A percentile compares a stretch with the other conserved stretches of the same genome.
These are phyloP conservation scores for Epicoccum nigrum DNA, from an alignment of 2,329 filamentous ascomycete species.

Conservation along the genomic window DNA sequence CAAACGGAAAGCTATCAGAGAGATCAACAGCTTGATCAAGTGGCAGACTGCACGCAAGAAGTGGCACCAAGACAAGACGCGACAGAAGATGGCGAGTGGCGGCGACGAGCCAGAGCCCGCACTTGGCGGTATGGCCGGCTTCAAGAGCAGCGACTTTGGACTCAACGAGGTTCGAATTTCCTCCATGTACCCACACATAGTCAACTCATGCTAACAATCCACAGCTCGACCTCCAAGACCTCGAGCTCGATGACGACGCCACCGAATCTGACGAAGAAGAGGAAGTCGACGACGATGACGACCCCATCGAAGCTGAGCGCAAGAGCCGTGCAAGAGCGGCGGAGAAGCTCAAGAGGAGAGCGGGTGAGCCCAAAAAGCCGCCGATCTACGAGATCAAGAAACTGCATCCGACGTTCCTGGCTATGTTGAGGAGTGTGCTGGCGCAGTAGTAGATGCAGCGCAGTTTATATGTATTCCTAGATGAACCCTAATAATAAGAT, in stretches of 20 bases:
- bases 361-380: constrained; percentile 85
- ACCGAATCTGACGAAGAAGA: constrained; percentile 61
- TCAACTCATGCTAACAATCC: constrained; percentile 9
- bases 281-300: constrained; percentile 75
- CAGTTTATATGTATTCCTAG: constrained; percentile 4
- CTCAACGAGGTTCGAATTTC: constrained; percentile 68
- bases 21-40: constrained; percentile 84
- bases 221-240: constrained; percentile 78
- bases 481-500: constrained; percentile 1
- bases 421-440: constrained; percentile 81
- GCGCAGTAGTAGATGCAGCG: constrained; percentile 52
- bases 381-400: constrained; percentile 79
- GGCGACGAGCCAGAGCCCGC: constrained; percentile 54
- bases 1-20: constrained; percentile 71
- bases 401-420: constrained; percentile 77
- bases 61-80: constrained; percentile 97
- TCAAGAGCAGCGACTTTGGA: constrained; percentile 87
- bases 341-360: constrained; percentile 78
- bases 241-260: constrained; percentile 73
- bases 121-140: constrained; percentile 55
- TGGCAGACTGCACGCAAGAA: constrained; percentile 97
- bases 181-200: not conserved
- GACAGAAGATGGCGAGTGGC: constrained; percentile 97
- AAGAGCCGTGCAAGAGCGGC: constrained; percentile 76
- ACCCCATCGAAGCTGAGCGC: constrained; percentile 87